phyloP scores from a whole-genome alignment of 805 yeast species.

The Metschnikowia amazonensis region DNA sequence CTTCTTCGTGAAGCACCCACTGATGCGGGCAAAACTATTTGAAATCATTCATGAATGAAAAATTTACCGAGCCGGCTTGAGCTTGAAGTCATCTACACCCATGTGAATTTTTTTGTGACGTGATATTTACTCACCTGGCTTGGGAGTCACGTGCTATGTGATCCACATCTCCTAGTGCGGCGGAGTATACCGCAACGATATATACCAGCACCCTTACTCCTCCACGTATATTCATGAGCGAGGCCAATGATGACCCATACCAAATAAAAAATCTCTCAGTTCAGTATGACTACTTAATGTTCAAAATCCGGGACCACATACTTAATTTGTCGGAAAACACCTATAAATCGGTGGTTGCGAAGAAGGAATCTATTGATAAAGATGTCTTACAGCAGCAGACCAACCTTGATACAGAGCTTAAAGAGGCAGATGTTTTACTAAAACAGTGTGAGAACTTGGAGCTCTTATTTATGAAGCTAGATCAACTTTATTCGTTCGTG shows the following conservation, averaged over 20 bases:
- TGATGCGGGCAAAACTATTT: not conserved
- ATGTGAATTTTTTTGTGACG: not conserved
- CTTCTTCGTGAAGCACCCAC: not conserved
- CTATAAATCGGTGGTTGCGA: conserved; percentile 27
- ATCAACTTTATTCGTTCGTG: conserved; percentile 41
- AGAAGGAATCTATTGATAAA: conserved; percentile 26
- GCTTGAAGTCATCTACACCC: not conserved
- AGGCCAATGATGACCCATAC: conserved; percentile 51
- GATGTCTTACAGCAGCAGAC: conserved; percentile 21
- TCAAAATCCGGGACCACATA: conserved; percentile 56
- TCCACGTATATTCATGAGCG: not conserved
- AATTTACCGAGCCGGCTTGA: no score
- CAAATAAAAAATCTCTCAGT: conserved; percentile 57
- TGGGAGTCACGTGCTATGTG: not conserved
- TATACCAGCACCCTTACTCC: not conserved
- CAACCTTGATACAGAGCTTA: conserved; percentile 38
- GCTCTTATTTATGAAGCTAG: conserved; percentile 47
- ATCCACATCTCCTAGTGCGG: not conserved
- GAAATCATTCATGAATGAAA: not conserved
- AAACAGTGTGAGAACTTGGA: conserved; percentile 49
- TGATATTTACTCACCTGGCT: not conserved
- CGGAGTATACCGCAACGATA: not conserved
- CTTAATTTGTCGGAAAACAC: conserved; percentile 43
- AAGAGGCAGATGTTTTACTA: conserved; percentile 37
- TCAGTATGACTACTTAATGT: conserved; percentile 61